Base-by-base conservation (phyloP, 805 yeast genomes). In the Danielia reshetovae region DNA sequence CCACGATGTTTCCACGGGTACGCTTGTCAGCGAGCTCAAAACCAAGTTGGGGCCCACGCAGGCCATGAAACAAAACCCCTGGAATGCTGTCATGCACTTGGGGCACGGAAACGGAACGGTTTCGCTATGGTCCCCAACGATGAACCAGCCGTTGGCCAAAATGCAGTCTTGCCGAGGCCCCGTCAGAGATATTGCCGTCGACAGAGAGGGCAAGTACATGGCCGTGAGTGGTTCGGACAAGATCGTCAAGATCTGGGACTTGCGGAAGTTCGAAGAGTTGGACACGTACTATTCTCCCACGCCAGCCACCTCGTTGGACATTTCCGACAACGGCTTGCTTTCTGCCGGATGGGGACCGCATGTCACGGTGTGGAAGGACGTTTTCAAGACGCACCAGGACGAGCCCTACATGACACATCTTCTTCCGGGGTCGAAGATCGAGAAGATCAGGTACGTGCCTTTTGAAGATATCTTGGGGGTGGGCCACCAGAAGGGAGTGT, bases 331-430 rank as follows among this genome's bases (percentile, higher is more conserved):
- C 1, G 97, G 96, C 1, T 66, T 93, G 14, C 59, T 93, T 22
- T 78, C 93, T 1, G 87, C 86, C n/a, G 83, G 94, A 3, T 86
- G 96, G 86, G 97, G 97, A 6, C 89, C 97, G 0, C 96, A 89
- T 60, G 82, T 90, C 3, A 86, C 94, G 2, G 70, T 93, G 3
- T 93, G 97, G 97, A 89, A 90, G 55, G 95, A 89, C 57, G 76
- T 77, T 9, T 73, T 84, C 45, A 80, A 74, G 37, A 51, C 71
- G 2, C 83, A 76, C 54, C 96, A 87, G 52, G 70, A 75, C 10
- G 74, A 84, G 2, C 97, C 97, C 19, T 93, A 93, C 54, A 88
- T 93, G 97, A 81, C 80, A 43, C 96, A 93, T 57, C 60, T 87
- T 51, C 64, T 85, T 25, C 82, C 96, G 4, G 85, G 95, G 2